These are phyloP conservation scores for Ophiocytium majus DNA, from an alignment of 352 stramenopile species.

Conservation along the genomic window DNA sequence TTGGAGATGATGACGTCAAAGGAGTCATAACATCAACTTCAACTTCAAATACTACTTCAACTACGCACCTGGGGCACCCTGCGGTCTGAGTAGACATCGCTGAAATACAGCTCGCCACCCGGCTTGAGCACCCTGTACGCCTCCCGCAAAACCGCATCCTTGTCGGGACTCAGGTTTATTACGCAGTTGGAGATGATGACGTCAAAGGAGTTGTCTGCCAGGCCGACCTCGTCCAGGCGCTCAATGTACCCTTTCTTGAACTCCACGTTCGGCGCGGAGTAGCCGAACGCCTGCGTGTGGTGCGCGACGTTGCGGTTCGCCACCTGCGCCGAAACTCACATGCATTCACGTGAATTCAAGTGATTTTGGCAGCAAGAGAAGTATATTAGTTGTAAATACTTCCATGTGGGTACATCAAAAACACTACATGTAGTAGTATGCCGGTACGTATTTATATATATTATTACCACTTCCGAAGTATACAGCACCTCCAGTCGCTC, in stretches of 20 bases:
- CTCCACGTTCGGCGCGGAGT: slow-evolving; percentile 68
- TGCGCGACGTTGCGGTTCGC: slow-evolving; percentile 63
- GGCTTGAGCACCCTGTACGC: slow-evolving; percentile 73
- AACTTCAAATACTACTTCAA: no score
- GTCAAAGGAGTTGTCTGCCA: slow-evolving; percentile 74
- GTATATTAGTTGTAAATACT: no score
- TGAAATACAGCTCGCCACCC: slow-evolving; percentile 85
- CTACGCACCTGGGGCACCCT: slow-evolving; percentile 62
- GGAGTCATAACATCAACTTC: slow-evolving; percentile 85
- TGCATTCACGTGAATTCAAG: no score
- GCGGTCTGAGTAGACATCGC: slow-evolving; percentile 77
- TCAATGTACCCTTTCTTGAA: slow-evolving; percentile 83
- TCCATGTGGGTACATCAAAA: no score
- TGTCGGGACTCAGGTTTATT: slow-evolving; percentile 84
- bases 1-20: slow-evolving; percentile 87
- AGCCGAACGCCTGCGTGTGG: slow-evolving; percentile 74
- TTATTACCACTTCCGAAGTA: no score
- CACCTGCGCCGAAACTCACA: no score
- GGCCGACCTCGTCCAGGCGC: slow-evolving; percentile 69
- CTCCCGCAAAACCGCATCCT: slow-evolving; percentile 76
- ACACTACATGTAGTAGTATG: no score
- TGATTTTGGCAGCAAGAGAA: no score
- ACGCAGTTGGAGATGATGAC: slow-evolving; percentile 86
- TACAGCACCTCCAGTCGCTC: slow-evolving; percentile 78
- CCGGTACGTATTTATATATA: no score